phyloP scores from a whole-genome alignment of 1,284 basidiomycete genomes.

The Macrocystidia cucumis region DNA sequence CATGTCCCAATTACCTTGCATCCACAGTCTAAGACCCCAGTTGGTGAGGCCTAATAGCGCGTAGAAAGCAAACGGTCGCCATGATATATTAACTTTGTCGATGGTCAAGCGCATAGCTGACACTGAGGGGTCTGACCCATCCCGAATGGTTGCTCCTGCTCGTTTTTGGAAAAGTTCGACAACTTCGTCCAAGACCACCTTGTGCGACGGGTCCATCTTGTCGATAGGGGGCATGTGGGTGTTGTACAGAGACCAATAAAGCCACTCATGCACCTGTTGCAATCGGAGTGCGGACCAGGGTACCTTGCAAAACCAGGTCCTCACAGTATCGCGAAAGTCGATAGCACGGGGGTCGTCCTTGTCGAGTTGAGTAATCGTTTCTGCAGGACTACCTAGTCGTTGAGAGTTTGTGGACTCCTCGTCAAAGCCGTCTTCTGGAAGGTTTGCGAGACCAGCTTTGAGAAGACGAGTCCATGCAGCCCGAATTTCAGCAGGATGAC shows the following conservation, averaged over 20 bases:
- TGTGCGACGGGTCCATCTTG: constrained; percentile 36
- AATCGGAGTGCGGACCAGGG: constrained; percentile 68
- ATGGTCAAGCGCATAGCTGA: constrained; percentile 69
- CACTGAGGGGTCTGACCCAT: constrained; percentile 51
- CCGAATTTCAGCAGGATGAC: constrained; percentile 48
- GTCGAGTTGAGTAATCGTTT: constrained; percentile 48
- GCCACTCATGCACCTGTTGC: constrained; percentile 67
- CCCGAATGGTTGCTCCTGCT: constrained; percentile 57
- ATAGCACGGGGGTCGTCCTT: constrained; percentile 63
- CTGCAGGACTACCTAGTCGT: constrained; percentile 55
- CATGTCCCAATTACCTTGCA: constrained; percentile 39
- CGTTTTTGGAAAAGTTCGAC: constrained; percentile 65
- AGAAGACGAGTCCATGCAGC: constrained; percentile 42
- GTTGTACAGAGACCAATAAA: constrained; percentile 83
- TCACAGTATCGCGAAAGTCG: constrained; percentile 66
- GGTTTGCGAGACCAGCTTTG: constrained; percentile 52
- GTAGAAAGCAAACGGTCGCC: constrained; percentile 73
- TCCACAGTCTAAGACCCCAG: constrained; percentile 33
- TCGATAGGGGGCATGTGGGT: constrained; percentile 45
- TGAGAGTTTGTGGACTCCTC: constrained; percentile 44
- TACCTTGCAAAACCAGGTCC: constrained; percentile 70
- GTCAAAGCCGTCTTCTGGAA: constrained; percentile 45
- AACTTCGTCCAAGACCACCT: constrained; percentile 47
- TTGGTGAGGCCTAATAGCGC: constrained; percentile 51
- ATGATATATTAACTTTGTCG: constrained; percentile 65